Percentiles rank a stretch among this genome's conserved stretches.
Evolutionary conservation across 2,329 filamentous ascomycete species (phyloP).

Genomic region (Stemphylium vesicarium): DNA sequence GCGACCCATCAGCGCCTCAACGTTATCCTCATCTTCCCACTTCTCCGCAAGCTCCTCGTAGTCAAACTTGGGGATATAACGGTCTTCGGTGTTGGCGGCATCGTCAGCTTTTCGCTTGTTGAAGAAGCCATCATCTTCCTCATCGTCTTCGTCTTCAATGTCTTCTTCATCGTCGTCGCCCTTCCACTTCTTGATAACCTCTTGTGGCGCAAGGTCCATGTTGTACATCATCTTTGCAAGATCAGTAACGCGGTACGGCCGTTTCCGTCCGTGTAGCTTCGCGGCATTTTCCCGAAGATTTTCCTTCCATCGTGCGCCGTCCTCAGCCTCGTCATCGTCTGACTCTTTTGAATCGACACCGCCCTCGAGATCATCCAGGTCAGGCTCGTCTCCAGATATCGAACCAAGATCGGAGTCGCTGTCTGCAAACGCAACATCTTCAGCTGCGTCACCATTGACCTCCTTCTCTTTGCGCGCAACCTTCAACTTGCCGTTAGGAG

Average conservation of each 20-base stretch:
- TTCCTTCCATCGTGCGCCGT: constrained; percentile 84
- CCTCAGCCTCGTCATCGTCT: constrained; percentile 68
- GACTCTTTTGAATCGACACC: constrained; percentile 62
- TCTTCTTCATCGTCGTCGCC: constrained; percentile 65
- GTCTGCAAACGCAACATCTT: constrained; percentile 88
- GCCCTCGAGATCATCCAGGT: constrained; percentile 42
- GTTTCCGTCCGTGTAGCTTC: constrained; percentile 71
- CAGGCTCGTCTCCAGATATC: constrained; percentile 66
- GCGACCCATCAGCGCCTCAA: constrained; percentile 74
- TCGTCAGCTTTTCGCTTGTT: constrained; percentile 60
- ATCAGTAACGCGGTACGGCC: constrained; percentile 78
- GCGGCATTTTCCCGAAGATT: constrained; percentile 79
- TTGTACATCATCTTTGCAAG: constrained; percentile 91
- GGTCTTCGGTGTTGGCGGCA: constrained; percentile 68
- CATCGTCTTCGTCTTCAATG: constrained; percentile 63
- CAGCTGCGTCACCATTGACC: constrained; percentile 50
- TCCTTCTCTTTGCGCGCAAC: constrained; percentile 40
- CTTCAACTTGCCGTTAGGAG: constrained; percentile 46
- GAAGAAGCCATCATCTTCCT: constrained; percentile 70
- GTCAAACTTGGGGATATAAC: constrained; percentile 78
- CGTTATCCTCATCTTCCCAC: constrained; percentile 80
- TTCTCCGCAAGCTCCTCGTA: constrained; percentile 82
- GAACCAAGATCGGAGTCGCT: constrained; percentile 97
- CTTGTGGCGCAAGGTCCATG: constrained; percentile 72
- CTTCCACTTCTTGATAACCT: constrained; percentile 81